Evolutionary conservation across 129 eudicot genomes (phyloP).

Genomic region (carrot (Daucus carota)): DH1_v3.0 NC_030387.2:36803501-36804000

Average conservation of each 20-base stretch:
- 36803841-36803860: not conserved
- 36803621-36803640: not conserved
- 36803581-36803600: not conserved
- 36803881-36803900: not conserved
- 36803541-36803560: not conserved
- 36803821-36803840: not conserved
- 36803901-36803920: not conserved
- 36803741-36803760: not conserved
- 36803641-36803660: not conserved
- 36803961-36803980: not conserved
- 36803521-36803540: too few relatives aligned
- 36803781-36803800: not conserved
- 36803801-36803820: not conserved
- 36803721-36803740: not conserved
- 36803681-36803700: not conserved
- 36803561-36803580: not conserved
- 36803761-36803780: not conserved
- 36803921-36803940: not conserved
- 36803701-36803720: not conserved
- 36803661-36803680: not conserved
- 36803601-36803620: not conserved
- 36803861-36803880: not conserved
- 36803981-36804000: not conserved
- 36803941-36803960: not conserved
- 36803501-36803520: too few relatives aligned